Evolutionary conservation across 2,329 filamentous ascomycete genomes (phyloP), one percentile per base, ranked within the genome.

Genomic region (Fusarium domesticum): DNA sequence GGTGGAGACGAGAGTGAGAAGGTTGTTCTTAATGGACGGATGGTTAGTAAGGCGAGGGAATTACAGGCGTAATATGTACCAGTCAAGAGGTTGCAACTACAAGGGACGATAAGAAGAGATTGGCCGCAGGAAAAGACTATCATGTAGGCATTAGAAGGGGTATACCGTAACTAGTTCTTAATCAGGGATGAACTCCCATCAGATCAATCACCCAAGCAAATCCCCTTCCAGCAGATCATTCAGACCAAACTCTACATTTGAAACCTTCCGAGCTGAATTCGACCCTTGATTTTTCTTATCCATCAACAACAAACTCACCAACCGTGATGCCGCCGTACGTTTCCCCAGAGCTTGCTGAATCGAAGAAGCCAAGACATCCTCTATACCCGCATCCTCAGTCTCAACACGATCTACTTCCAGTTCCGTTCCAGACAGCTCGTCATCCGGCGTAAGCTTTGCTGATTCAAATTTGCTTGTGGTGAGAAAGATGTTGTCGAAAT

Each of bases 331-430:
- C 14, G 23, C 23, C 14, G 23, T 28, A 12, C 23, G 7, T 28
- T 28, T 28, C 3, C 23, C 23, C 23, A 51, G 37, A 3, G 11
- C n/a, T 6, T 39, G 43, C 18, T 18, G 25, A 7, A 51, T 45
- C 2, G 46, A 46, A 38, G 49, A 51, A 3, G 12, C 15, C 12
- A 51, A 16, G 18, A 51, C 32, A 17, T 51, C 49, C 28, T 37
- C 39, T 37, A 49, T 47, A 3, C 40, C 46, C 8, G 16, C 14
- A 10, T 28, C 4, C 14, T 12, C 7, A 8, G 23, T 5, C 23
- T 28, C 23, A 4, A 12, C 23, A 11, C 23, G 10, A 10, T 11
- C 10, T 8, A 8, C 23, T 28, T 12, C 14, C 23, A 5, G 10
- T 28, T 28, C 23, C 14, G 10, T 28, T 4, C 8, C 23, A 28